These are phyloP conservation scores for Ustulina deusta DNA, from an alignment of 2,329 filamentous ascomycete species.

Conservation along the genomic window DNA sequence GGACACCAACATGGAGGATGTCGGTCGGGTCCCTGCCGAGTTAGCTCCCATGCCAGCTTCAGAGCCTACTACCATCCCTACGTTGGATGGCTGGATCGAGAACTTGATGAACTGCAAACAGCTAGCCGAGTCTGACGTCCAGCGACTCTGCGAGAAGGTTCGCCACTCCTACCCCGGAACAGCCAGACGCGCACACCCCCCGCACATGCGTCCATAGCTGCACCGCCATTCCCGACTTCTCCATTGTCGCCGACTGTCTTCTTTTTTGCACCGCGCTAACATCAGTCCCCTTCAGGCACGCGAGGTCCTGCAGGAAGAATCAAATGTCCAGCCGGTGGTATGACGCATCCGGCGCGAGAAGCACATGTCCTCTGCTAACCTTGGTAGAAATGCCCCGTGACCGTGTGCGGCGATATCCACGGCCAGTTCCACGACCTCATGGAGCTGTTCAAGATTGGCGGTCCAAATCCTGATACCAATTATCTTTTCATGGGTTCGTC, in stretches of 20 bases:
- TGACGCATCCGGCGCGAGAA: constrained; percentile 48
- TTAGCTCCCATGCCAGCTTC: constrained; percentile 74
- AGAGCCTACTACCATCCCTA: constrained; percentile 91
- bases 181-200: background rate
- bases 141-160: constrained; percentile 98
- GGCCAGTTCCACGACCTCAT: constrained; percentile 99
- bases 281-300: constrained; percentile 72
- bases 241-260: background rate
- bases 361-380: constrained; percentile 25
- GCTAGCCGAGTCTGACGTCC: constrained; percentile 92
- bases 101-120: constrained; percentile 99
- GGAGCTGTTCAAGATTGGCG: constrained; percentile 99
- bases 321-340: constrained; percentile 99
- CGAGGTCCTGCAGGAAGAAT: constrained; percentile 97
- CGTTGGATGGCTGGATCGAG: constrained; percentile 98
- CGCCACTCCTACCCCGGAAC: constrained; percentile 46
- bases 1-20: constrained; percentile 99
- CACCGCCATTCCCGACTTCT: background rate
- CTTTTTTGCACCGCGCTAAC: constrained; percentile 49
- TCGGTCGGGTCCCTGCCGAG: constrained; percentile 85
- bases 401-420: constrained; percentile 98
- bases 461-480: constrained; percentile 97
- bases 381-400: constrained; percentile 92
- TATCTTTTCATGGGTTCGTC: constrained; percentile 96
- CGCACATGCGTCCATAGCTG: background rate